Percentiles rank a stretch among this genome's conserved stretches.
These are phyloP conservation scores for Cladosporium sp. DNA, from an alignment of 2,329 filamentous ascomycete genomes.

Conservation along the genomic window DNA sequence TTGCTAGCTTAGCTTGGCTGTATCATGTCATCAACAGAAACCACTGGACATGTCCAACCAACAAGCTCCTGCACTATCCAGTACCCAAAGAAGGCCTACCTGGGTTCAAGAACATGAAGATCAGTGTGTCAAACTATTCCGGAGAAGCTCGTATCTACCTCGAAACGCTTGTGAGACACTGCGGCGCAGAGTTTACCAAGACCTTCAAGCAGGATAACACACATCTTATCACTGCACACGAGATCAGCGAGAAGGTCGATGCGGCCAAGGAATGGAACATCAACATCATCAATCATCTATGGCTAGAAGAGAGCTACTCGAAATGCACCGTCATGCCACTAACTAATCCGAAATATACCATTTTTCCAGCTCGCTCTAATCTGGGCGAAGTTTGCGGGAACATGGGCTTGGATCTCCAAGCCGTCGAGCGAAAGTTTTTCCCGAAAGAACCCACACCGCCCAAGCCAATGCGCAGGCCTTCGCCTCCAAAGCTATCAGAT, in stretches of 20 bases:
- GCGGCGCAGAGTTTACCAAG: slow-evolving; percentile 86
- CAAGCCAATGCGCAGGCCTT: slow-evolving; percentile 21
- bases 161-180: slow-evolving; percentile 81
- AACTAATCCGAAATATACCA: slow-evolving; percentile 70
- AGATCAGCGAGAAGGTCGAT: slow-evolving; percentile 85
- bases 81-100: slow-evolving; percentile 71
- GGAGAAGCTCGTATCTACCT: slow-evolving; percentile 91
- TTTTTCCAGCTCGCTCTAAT: slow-evolving; percentile 86
- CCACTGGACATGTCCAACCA: slow-evolving; percentile 79
- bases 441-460: slow-evolving; percentile 18
- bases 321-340: slow-evolving; percentile 73
- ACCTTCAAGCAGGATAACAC: slow-evolving; percentile 95
- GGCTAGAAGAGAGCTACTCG: slow-evolving; percentile 96
- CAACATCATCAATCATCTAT: slow-evolving; percentile 86
- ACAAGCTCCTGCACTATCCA: slow-evolving; percentile 85
- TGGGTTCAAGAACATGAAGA: slow-evolving; percentile 70
- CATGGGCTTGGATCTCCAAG: slow-evolving; percentile 71
- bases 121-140: slow-evolving; percentile 94
- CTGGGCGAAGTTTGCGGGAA: slow-evolving; percentile 89
- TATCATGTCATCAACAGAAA: slow-evolving; percentile 88
- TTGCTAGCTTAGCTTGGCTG: slow-evolving; percentile 91
- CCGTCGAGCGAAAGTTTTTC: slow-evolving; percentile 67
- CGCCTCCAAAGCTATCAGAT: slow-evolving; percentile 19
- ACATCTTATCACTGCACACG: slow-evolving; percentile 87
- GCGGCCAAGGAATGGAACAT: slow-evolving; percentile 92